phyloP scores from a whole-genome alignment of 306 rosid genomes.

The Calophaca sinica region DNA sequence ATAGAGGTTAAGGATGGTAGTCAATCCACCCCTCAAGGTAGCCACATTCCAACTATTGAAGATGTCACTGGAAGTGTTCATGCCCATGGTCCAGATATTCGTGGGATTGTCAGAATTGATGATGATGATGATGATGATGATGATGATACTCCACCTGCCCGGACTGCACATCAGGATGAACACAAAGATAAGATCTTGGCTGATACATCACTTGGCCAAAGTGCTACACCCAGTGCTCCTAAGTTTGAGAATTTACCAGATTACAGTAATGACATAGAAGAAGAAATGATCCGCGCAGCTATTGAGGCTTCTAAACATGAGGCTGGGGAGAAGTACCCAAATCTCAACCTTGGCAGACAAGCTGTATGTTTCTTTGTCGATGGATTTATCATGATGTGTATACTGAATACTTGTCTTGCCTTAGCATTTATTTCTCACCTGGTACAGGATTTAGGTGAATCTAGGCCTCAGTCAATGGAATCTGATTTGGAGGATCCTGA shows the following conservation, averaged over 20 bases:
- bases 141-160: constrained; percentile 55
- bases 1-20: constrained; percentile 74
- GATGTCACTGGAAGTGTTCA: constrained; percentile 71
- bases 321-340: constrained; percentile 59
- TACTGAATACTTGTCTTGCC: constrained; percentile 31
- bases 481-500: constrained; percentile 71
- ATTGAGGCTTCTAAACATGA: constrained; percentile 90
- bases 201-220: not conserved
- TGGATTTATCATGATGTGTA: constrained; percentile 41
- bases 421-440: constrained; percentile 47
- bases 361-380: constrained; percentile 57
- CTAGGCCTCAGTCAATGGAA: constrained; percentile 59
- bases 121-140: constrained; percentile 69
- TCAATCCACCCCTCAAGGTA: constrained; percentile 63
- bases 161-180: constrained; percentile 47
- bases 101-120: constrained; percentile 60
- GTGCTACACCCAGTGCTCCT: constrained; percentile 63
- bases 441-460: constrained; percentile 63
- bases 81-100: constrained; percentile 58
- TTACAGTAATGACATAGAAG: constrained; percentile 81
- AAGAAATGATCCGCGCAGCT: constrained; percentile 96
- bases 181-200: constrained; percentile 35
- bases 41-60: constrained; percentile 64
- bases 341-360: constrained; percentile 53
- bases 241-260: constrained; percentile 60